Conservation (phyloP, 2,329 filamentous ascomycete genomes). For the Graphilbum fragrans region DNA sequence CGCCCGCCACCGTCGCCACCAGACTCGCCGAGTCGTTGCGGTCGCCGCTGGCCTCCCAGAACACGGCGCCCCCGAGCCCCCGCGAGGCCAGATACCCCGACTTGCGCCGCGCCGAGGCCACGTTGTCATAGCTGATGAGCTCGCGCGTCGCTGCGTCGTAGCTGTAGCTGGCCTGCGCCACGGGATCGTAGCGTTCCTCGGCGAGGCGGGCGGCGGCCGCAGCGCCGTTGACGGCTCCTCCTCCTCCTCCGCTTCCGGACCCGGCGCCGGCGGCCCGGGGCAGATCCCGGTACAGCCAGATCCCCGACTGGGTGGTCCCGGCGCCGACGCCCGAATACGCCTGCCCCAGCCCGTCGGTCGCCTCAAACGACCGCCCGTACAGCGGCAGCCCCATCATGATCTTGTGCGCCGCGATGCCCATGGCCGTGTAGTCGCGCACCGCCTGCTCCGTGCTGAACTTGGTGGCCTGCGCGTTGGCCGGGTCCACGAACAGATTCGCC, state of each 20-base stretch:
- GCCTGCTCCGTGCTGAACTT: slow-evolving; percentile 58
- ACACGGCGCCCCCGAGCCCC: slow-evolving; percentile 64
- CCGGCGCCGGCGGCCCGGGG: slow-evolving; percentile 48
- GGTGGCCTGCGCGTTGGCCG: slow-evolving; percentile 40
- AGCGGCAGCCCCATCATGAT: slow-evolving; percentile 67
- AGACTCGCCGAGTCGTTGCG: slow-evolving; percentile 39
- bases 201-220: too few relatives aligned
- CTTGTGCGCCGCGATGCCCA: slow-evolving; percentile 49
- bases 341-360: slow-evolving; percentile 54
- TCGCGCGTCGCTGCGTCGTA: slow-evolving; percentile 47
- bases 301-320: slow-evolving; percentile 44
- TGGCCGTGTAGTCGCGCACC: slow-evolving; percentile 47
- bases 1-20: slow-evolving; percentile 39
- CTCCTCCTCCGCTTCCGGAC: too few relatives aligned
- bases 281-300: slow-evolving; percentile 64
- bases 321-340: slow-evolving; percentile 50
- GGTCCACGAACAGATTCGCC: slow-evolving; percentile 52
- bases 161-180: slow-evolving; percentile 55
- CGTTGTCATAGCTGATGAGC: slow-evolving; percentile 61
- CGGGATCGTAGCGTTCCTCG: slow-evolving; percentile 40
- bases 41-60: slow-evolving; percentile 74
- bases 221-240: too few relatives aligned
- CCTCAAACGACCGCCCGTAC: slow-evolving; percentile 64
- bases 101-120: slow-evolving; percentile 47
- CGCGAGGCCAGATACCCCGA: slow-evolving; percentile 46